Conservation (phyloP, 2,329 filamentous ascomycete genomes). For the Tolypocladium paradoxum region DNA sequence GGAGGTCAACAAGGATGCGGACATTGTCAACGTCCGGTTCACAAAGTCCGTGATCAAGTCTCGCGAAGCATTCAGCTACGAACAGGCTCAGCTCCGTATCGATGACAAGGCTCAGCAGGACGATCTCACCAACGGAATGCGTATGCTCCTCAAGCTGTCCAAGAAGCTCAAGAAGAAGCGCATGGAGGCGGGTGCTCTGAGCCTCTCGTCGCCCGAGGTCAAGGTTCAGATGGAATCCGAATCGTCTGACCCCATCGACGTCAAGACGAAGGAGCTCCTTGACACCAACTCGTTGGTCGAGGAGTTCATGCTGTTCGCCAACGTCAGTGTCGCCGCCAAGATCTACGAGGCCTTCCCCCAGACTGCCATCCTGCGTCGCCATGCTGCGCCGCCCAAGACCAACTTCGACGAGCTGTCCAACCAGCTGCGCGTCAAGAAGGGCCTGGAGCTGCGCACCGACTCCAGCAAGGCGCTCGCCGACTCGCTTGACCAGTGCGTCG, state of each 20-base stretch:
- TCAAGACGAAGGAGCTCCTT: slow-evolving; percentile 88
- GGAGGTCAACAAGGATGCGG: slow-evolving; percentile 78
- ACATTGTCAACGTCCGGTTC: slow-evolving; percentile 77
- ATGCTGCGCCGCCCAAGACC: slow-evolving; percentile 83
- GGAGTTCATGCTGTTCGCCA: slow-evolving; percentile 98
- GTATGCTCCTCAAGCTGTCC: slow-evolving; percentile 74
- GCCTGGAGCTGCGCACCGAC: slow-evolving; percentile 69
- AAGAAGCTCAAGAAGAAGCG: slow-evolving; percentile 91
- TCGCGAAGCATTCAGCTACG: slow-evolving; percentile 94
- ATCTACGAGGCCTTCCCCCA: slow-evolving; percentile 90
- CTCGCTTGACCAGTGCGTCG: slow-evolving; percentile 76
- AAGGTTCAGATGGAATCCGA: slow-evolving; percentile 92
- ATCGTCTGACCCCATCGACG: slow-evolving; percentile 89
- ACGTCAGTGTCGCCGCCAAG: slow-evolving; percentile 83
- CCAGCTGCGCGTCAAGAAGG: slow-evolving; percentile 80
- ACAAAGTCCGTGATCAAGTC: slow-evolving; percentile 98
- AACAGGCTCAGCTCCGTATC: slow-evolving; percentile 87
- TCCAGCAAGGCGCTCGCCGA: slow-evolving; percentile 90
- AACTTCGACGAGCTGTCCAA: slow-evolving; percentile 93
- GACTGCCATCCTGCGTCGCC: slow-evolving; percentile 84
- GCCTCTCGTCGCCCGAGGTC: slow-evolving; percentile 94
- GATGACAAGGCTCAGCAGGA: slow-evolving; percentile 83
- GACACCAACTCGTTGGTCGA: slow-evolving; percentile 97
- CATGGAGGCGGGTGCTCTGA: slow-evolving; percentile 90
- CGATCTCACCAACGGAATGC: slow-evolving; percentile 82